Evolutionary conservation across 208 protist species (phyloP).

Genomic region (Phytomonas sp.): DNA sequence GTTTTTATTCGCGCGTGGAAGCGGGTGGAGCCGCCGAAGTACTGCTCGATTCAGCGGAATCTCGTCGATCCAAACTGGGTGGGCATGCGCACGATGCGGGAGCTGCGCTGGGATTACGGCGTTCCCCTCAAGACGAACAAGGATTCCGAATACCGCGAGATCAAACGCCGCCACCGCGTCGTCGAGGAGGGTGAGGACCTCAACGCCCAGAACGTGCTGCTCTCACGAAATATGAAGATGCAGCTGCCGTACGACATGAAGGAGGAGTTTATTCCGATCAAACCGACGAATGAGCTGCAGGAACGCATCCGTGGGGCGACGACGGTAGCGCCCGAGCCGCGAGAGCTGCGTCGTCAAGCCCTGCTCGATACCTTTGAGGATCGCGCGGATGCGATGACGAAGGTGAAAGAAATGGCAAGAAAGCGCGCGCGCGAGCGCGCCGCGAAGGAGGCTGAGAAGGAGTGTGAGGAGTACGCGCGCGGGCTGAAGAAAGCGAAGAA

Average conservation of each 20-base stretch:
- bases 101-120: conserved; percentile 71
- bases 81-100: conserved; percentile 82
- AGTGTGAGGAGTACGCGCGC: conserved; percentile 69
- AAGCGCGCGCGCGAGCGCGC: conserved; percentile 55
- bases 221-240: conserved; percentile 79
- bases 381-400: conserved; percentile 57
- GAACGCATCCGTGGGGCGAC: conserved; percentile 64
- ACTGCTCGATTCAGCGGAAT: conserved; percentile 96
- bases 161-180: conserved; percentile 69
- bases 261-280: conserved; percentile 84
- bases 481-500: conserved; percentile 90
- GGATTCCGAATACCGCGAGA: conserved; percentile 82
- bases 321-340: conserved; percentile 65
- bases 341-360: conserved; percentile 75
- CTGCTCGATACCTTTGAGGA: conserved; percentile 69
- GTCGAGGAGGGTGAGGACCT: conserved; percentile 36
- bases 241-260: conserved; percentile 86
- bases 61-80: conserved; percentile 79
- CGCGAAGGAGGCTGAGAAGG: conserved; percentile 38
- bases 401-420: conserved; percentile 71
- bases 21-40: conserved; percentile 88
- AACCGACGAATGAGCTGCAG: conserved; percentile 41
- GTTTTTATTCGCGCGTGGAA: conserved; percentile 99
- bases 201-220: conserved; percentile 36
- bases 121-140: conserved; percentile 33